Conservation (phyloP, 2,329 filamentous ascomycete species). For the Pezicula neosporulosa region DNA sequence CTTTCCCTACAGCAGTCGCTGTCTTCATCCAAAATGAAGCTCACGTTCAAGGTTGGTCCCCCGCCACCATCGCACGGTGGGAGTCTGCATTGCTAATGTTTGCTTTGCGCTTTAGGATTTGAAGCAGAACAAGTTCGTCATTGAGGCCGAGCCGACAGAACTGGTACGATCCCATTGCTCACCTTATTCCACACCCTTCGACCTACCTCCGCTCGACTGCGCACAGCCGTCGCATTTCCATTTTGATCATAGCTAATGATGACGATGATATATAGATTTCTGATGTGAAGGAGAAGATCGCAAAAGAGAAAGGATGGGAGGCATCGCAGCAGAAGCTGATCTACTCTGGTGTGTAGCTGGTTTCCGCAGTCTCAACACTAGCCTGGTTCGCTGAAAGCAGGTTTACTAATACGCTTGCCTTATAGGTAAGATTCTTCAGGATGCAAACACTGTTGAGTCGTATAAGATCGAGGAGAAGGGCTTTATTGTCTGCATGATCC, state of each 20-base stretch:
- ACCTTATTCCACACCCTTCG: neutral
- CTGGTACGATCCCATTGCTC: slow-evolving; percentile 58
- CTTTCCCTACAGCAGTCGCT: neutral
- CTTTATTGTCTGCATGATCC: slow-evolving; percentile 97
- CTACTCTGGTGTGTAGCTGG: slow-evolving; percentile 74
- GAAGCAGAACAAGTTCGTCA: slow-evolving; percentile 97
- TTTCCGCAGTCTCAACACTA: neutral
- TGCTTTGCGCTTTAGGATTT: slow-evolving; percentile 65
- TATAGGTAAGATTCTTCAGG: slow-evolving; percentile 93
- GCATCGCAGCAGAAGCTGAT: slow-evolving; percentile 90
- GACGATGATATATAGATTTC: slow-evolving; percentile 61
- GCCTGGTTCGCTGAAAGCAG: slow-evolving; percentile 1
- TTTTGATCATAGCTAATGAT: slow-evolving; percentile 2
- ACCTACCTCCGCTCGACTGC: neutral
- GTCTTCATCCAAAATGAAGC: slow-evolving; percentile 54
- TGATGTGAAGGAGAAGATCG: slow-evolving; percentile 88
- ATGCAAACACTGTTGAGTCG: slow-evolving; percentile 92
- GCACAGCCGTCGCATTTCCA: neutral
- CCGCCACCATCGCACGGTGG: slow-evolving; percentile 19
- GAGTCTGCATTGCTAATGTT: slow-evolving; percentile 21
- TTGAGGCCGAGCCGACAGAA: slow-evolving; percentile 91
- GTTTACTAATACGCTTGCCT: slow-evolving; percentile 21
- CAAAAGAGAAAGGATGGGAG: slow-evolving; percentile 91
- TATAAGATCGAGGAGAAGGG: slow-evolving; percentile 99
- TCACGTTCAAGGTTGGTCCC: slow-evolving; percentile 63